Evolutionary conservation across 352 stramenopile genomes (phyloP).

Genomic region (Phytophthora pluvialis): DNA sequence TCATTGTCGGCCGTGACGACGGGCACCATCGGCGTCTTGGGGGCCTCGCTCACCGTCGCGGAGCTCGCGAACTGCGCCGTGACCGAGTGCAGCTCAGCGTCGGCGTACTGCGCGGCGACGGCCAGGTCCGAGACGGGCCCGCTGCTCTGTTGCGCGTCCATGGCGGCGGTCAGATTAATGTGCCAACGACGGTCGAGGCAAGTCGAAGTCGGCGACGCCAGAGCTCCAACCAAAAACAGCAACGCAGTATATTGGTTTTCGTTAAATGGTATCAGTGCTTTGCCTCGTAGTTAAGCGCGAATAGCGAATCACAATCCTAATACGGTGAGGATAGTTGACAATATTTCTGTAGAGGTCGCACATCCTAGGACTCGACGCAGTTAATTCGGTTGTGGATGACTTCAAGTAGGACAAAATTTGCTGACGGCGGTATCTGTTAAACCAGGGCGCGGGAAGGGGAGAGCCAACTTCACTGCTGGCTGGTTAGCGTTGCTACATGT

Average conservation of each 20-base stretch:
- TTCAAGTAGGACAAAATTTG: too few relatives aligned
- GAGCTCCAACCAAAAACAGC: constrained; percentile 40
- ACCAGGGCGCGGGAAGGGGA: constrained; percentile 14
- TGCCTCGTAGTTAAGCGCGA: too few relatives aligned
- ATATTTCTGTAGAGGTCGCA: too few relatives aligned
- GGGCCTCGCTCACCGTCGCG: constrained; percentile 19
- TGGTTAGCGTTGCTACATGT: too few relatives aligned
- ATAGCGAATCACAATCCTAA: too few relatives aligned
- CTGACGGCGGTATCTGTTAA: constrained; percentile 4
- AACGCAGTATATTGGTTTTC: not conserved
- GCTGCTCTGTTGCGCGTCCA: constrained; percentile 20
- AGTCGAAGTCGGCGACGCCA: constrained; percentile 8
- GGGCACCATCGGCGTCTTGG: constrained; percentile 5
- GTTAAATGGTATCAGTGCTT: not conserved
- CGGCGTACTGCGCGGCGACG: constrained; percentile 60
- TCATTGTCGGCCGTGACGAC: constrained; percentile 9
- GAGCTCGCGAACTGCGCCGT: constrained; percentile 48
- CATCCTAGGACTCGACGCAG: too few relatives aligned
- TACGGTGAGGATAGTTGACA: too few relatives aligned
- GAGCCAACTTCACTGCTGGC: constrained; percentile 4
- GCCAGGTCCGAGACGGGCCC: constrained; percentile 50
- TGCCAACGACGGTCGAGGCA: not conserved
- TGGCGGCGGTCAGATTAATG: not conserved
- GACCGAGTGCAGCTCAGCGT: constrained; percentile 56
- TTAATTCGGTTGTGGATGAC: too few relatives aligned